Evolutionary conservation across 768 basidiomycete genomes (phyloP).

Genomic region (Kwoniella bestiolae): DNA sequence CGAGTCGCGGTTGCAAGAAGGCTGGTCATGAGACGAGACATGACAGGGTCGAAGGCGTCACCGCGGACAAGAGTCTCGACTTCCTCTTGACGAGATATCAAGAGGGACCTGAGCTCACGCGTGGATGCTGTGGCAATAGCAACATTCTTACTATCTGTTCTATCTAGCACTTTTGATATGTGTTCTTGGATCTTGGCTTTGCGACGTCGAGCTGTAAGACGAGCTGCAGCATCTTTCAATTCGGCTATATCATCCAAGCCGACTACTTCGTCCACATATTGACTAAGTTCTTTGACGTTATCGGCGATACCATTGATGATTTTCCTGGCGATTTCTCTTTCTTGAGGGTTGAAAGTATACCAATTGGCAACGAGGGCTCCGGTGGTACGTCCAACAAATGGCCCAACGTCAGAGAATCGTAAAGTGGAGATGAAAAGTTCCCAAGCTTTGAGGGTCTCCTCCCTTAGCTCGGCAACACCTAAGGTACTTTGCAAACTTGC

Average conservation of each 20-base stretch:
- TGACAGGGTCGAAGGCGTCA: slow-evolving; percentile 78
- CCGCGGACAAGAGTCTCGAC: slow-evolving; percentile 73
- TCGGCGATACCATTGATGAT: slow-evolving; percentile 73
- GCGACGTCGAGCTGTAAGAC: slow-evolving; percentile 58
- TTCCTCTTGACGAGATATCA: slow-evolving; percentile 62
- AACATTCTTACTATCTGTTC: slow-evolving; percentile 76
- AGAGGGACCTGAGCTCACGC: slow-evolving; percentile 72
- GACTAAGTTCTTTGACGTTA: slow-evolving; percentile 64
- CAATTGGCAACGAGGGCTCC: slow-evolving; percentile 82
- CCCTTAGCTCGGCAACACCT: slow-evolving; percentile 71
- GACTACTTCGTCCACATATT: slow-evolving; percentile 75
- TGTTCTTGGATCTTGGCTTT: slow-evolving; percentile 64
- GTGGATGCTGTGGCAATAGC: slow-evolving; percentile 76
- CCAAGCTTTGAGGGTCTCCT: slow-evolving; percentile 81
- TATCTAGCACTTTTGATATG: slow-evolving; percentile 72
- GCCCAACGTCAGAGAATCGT: slow-evolving; percentile 71
- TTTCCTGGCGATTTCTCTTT: slow-evolving; percentile 64
- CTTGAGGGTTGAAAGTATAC: slow-evolving; percentile 65
- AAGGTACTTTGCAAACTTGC: slow-evolving; percentile 91
- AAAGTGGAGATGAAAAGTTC: slow-evolving; percentile 72
- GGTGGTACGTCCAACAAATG: slow-evolving; percentile 82
- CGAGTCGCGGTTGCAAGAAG: slow-evolving; percentile 73
- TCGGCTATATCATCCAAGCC: slow-evolving; percentile 76
- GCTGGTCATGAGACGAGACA: slow-evolving; percentile 70
- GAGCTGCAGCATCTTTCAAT: slow-evolving; percentile 50